Conservation (phyloP, 179 eudicot genomes). For the Gypsophila paniculata region DNA sequence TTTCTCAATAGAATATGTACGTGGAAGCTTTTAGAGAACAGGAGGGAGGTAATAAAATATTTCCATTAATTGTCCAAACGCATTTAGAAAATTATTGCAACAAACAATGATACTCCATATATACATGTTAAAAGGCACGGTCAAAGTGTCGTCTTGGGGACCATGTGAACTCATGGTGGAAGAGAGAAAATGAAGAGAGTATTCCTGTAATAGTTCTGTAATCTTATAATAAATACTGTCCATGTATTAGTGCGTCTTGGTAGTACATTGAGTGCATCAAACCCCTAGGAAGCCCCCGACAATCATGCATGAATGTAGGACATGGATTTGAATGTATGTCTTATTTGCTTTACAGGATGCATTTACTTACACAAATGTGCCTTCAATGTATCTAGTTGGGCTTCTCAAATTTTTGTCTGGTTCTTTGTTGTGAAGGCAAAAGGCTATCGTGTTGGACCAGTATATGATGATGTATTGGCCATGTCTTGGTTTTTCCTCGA, state of each 20-base stretch:
- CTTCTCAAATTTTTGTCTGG: background rate
- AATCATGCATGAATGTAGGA: background rate
- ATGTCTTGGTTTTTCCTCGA: slow-evolving; percentile 99
- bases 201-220: too few relatives aligned
- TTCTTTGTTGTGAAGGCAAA: slow-evolving; percentile 48
- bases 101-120: too few relatives aligned
- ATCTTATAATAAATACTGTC: background rate
- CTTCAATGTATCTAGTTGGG: background rate
- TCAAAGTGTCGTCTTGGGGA: too few relatives aligned
- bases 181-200: too few relatives aligned
- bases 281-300: background rate
- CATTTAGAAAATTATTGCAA: too few relatives aligned
- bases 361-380: background rate
- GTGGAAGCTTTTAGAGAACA: too few relatives aligned
- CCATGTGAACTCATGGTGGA: too few relatives aligned
- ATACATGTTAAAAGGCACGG: too few relatives aligned
- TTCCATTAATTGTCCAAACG: too few relatives aligned
- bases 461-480: slow-evolving; percentile 95
- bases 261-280: background rate
- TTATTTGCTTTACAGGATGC: background rate
- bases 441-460: slow-evolving; percentile 98
- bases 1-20: too few relatives aligned
- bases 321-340: background rate
- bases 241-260: background rate
- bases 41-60: too few relatives aligned